phyloP scores from a whole-genome alignment of 495 filamentous ascomycete genomes.

The Talaromyces liani region DNA sequence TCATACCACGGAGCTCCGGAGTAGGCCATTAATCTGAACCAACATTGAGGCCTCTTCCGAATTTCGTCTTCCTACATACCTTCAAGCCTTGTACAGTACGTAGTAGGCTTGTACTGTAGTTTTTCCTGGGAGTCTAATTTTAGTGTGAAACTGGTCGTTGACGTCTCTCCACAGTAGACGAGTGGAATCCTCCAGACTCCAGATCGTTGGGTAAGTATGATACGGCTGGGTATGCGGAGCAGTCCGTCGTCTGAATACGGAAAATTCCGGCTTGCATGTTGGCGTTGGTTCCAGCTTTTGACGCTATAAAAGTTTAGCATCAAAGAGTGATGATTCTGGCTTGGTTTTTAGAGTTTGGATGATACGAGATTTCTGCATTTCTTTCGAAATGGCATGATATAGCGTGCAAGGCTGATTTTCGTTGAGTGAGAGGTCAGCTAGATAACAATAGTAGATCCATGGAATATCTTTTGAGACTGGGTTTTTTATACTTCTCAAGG shows the following conservation, averaged over 20 bases:
- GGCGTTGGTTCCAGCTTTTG: background rate
- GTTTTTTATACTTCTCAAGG: too few species aligned
- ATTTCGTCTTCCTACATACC: background rate
- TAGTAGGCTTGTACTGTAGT: too few species aligned
- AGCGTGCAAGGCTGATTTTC: background rate
- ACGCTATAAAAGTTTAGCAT: background rate
- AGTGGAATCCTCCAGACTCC: background rate
- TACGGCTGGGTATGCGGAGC: background rate
- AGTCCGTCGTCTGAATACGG: background rate
- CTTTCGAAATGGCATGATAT: background rate
- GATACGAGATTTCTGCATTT: background rate
- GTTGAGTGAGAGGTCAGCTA: background rate
- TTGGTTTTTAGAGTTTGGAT: background rate
- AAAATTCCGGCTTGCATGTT: constrained; percentile 1
- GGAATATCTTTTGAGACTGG: background rate
- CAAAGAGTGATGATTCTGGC: background rate
- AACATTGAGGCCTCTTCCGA: background rate
- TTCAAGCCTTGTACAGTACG: too few species aligned
- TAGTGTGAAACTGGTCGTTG: background rate
- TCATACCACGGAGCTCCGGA: background rate
- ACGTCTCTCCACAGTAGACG: background rate
- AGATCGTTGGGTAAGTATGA: too few species aligned
- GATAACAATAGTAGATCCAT: background rate
- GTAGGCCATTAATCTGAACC: background rate
- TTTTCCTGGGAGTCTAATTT: background rate